These are phyloP conservation scores for Pterocarpus macrocarpus DNA, from an alignment of 306 rosid species.

Conservation along the genomic window DNA sequence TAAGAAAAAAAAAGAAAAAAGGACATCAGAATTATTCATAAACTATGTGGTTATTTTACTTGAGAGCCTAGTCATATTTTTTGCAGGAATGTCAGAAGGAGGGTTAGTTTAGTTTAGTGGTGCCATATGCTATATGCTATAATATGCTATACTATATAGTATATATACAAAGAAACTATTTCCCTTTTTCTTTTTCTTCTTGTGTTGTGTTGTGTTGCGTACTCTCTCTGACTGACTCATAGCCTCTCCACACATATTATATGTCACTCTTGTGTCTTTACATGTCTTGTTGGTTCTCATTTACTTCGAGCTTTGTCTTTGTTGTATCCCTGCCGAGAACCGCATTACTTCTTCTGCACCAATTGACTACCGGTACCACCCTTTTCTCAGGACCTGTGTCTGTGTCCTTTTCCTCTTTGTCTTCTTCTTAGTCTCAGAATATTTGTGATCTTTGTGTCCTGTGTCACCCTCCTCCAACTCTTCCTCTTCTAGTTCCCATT, in stretches of 20 bases:
- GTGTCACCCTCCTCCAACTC: slow-evolving; percentile 28
- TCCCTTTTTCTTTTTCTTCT: slow-evolving; percentile 10
- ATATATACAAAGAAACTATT: slow-evolving; percentile 22
- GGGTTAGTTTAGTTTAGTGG: slow-evolving; percentile 38
- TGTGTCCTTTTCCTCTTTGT: slow-evolving; percentile 62
- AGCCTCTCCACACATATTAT: slow-evolving; percentile 52
- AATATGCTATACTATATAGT: not conserved
- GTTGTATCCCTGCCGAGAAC: slow-evolving; percentile 54
- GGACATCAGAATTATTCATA: slow-evolving; percentile 5
- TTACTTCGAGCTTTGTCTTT: slow-evolving; percentile 60
- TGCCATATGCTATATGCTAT: slow-evolving; percentile 30
- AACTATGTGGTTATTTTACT: slow-evolving; percentile 35
- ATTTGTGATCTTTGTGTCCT: slow-evolving; percentile 40
- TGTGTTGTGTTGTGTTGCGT: slow-evolving; percentile 37
- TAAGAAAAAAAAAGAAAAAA: not conserved
- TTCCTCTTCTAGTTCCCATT: slow-evolving; percentile 42
- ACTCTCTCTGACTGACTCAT: slow-evolving; percentile 43
- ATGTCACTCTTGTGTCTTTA: slow-evolving; percentile 62
- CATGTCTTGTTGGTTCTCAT: slow-evolving; percentile 60
- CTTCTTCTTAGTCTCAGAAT: slow-evolving; percentile 71
- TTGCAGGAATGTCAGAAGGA: slow-evolving; percentile 65
- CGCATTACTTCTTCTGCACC: slow-evolving; percentile 50
- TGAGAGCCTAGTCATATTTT: slow-evolving; percentile 24
- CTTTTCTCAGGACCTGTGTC: slow-evolving; percentile 47
- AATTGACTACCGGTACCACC: slow-evolving; percentile 53